Evolutionary conservation across 2,329 filamentous ascomycete species (phyloP), one percentile per base, ranked within the genome.

Genomic region (Fusarium sp.): DNA sequence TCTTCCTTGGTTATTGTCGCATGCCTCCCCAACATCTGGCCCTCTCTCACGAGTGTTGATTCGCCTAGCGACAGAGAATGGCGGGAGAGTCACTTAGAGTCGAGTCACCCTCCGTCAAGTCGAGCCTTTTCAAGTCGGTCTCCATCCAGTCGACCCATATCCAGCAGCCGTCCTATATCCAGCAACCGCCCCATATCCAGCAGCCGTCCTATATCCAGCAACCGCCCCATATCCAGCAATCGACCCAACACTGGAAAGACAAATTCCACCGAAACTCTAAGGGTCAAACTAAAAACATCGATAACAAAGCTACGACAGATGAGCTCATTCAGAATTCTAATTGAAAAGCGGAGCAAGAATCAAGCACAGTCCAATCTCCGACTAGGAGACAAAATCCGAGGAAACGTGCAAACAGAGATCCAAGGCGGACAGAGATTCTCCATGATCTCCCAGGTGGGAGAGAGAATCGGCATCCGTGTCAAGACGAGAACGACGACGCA

Each of bases 1-100:
- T 80, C 84, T 1, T 79, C 83, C 0, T 81, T 84, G n/a, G 80
- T 86, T 47, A 80, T 86, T 37, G 82, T 85, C 24, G 81, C 81
- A 34, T 85, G 82, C 38, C 77, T 86, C 6, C 85, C 85, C 3
- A 81, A 81, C 1, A 82, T 85, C 13, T 80, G 83, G 57, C 76
- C 80, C 27, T 58, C 56, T 42, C 62, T 60, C 35, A 59, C 62
- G 18, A 58, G 69, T 10, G 45, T 45, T 20, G 20, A 24, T 16
- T 47, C 54, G 8, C 57, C 56, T 3, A 40, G 9, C 42, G 66
- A 59, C 18, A 64, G 40, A 14, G 66, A 59, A 22, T 67, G 29
- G 54, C 57, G 37, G 37, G 37, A 20, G 31, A 67, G 13, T 6
- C 68, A 7, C 27, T 18, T 5, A 14, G 27, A 13, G 18, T 54